Evolutionary conservation across 345 rosid species (phyloP).

Genomic region (Sapria himalayana): DNA sequence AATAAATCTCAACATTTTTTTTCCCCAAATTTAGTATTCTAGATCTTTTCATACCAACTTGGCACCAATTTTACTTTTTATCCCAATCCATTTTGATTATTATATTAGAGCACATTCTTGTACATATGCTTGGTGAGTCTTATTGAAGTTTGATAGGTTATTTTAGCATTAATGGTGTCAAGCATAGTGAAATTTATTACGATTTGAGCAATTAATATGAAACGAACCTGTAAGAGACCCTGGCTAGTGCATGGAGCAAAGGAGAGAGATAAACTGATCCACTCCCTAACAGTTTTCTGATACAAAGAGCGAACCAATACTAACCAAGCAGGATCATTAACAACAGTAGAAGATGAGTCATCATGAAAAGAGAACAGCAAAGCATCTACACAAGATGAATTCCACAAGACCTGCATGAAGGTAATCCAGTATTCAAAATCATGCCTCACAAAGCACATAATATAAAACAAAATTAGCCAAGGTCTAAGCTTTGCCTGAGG

Average conservation of each 20-base stretch:
- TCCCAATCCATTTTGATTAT: too few relatives aligned
- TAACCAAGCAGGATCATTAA: slow-evolving; percentile 79
- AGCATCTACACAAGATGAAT: slow-evolving; percentile 78
- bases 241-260: slow-evolving; percentile 98
- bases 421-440: slow-evolving; percentile 7
- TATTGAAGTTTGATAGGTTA: too few relatives aligned
- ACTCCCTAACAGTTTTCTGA: slow-evolving; percentile 68
- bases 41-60: too few relatives aligned
- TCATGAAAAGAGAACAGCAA: slow-evolving; percentile 61
- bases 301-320: slow-evolving; percentile 70
- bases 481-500: slow-evolving; percentile 50
- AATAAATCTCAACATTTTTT: too few relatives aligned
- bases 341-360: slow-evolving; percentile 39
- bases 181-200: too few relatives aligned
- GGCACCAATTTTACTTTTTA: too few relatives aligned
- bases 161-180: too few relatives aligned
- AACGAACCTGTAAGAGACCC: slow-evolving; percentile 87
- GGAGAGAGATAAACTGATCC: slow-evolving; percentile 80
- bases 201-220: too few relatives aligned
- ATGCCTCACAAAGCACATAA: slow-evolving; percentile 7
- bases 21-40: too few relatives aligned
- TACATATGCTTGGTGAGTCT: too few relatives aligned
- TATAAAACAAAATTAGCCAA: neutral
- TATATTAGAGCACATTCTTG: too few relatives aligned
- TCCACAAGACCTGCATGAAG: slow-evolving; percentile 76